phyloP scores from a whole-genome alignment of 352 stramenopile species.

The Aphanomyces invadans region DNA sequence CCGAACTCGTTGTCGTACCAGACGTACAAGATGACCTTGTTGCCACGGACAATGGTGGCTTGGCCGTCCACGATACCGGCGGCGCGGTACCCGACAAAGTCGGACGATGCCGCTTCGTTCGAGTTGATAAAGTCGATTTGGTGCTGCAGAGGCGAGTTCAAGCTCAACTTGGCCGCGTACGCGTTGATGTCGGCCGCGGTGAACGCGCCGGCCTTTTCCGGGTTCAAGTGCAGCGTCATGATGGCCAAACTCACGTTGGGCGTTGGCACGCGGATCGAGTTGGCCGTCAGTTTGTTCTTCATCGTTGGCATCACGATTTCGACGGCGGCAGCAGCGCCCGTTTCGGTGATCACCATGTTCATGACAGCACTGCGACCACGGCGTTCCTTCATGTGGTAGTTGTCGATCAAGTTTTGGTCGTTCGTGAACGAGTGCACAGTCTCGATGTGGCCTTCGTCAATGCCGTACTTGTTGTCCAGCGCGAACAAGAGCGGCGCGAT shows the following conservation, averaged over 20 bases:
- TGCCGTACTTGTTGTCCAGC: slow-evolving; percentile 76
- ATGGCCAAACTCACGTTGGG: slow-evolving; percentile 98
- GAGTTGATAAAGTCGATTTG: slow-evolving; percentile 85
- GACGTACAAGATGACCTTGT: slow-evolving; percentile 82
- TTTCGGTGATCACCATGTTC: slow-evolving; percentile 89
- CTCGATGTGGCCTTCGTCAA: slow-evolving; percentile 77
- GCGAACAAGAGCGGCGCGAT: slow-evolving; percentile 69
- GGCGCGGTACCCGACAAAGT: slow-evolving; percentile 75
- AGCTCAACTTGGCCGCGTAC: slow-evolving; percentile 68
- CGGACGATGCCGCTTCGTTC: slow-evolving; percentile 67
- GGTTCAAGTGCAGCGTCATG: slow-evolving; percentile 90
- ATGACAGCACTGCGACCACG: slow-evolving; percentile 76
- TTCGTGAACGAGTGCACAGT: slow-evolving; percentile 88
- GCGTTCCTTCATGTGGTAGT: slow-evolving; percentile 84
- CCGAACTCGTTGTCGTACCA: slow-evolving; percentile 90
- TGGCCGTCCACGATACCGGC: slow-evolving; percentile 73
- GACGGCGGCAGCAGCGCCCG: slow-evolving; percentile 70
- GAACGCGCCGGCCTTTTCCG: slow-evolving; percentile 46
- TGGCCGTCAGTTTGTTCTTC: slow-evolving; percentile 96
- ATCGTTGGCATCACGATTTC: slow-evolving; percentile 88
- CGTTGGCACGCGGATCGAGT: slow-evolving; percentile 97
- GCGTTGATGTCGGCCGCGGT: slow-evolving; percentile 67
- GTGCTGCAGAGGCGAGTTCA: slow-evolving; percentile 80
- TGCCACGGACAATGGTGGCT: slow-evolving; percentile 75
- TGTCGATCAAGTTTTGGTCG: slow-evolving; percentile 85